phyloP scores from a whole-genome alignment of 2,329 filamentous ascomycete genomes.

The Neonectria hederae region DNA sequence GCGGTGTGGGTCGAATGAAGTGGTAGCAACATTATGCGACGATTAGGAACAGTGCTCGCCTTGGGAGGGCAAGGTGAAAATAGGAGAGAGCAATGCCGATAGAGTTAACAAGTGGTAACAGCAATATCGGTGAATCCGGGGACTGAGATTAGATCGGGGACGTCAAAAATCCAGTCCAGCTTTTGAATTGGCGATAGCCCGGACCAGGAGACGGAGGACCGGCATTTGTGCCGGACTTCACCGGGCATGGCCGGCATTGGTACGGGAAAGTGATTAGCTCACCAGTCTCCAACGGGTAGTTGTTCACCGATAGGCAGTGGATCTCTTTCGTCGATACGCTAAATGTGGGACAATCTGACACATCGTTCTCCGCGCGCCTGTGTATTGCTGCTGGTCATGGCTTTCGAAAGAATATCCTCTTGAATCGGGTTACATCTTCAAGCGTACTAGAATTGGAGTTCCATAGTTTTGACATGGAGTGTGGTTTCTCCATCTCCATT shows the following conservation, averaged over 20 bases:
- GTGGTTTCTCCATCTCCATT: too few species aligned
- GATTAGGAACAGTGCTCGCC: background rate
- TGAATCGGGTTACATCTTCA: too few species aligned
- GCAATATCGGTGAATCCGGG: background rate
- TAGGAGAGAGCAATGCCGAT: background rate
- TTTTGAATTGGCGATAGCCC: background rate
- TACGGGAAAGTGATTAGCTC: background rate
- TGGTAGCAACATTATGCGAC: conserved; percentile 3
- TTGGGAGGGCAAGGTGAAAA: background rate
- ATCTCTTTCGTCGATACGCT: too few species aligned
- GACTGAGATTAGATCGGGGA: background rate
- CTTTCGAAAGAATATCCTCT: too few species aligned
- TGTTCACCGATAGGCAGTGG: too few species aligned
- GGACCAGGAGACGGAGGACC: background rate
- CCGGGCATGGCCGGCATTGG: background rate
- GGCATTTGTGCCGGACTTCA: background rate
- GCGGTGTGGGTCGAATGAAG: conserved; percentile 1
- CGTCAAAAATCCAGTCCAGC: background rate
- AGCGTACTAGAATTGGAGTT: too few species aligned
- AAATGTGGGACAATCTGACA: too few species aligned
- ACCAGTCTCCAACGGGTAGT: too few species aligned
- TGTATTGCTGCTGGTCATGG: too few species aligned
- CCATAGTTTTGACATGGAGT: too few species aligned
- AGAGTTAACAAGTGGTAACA: background rate
- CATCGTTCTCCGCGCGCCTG: too few species aligned